Evolutionary conservation across 1,284 basidiomycete genomes (phyloP).

Genomic region (Gomphus bonarii): DNA sequence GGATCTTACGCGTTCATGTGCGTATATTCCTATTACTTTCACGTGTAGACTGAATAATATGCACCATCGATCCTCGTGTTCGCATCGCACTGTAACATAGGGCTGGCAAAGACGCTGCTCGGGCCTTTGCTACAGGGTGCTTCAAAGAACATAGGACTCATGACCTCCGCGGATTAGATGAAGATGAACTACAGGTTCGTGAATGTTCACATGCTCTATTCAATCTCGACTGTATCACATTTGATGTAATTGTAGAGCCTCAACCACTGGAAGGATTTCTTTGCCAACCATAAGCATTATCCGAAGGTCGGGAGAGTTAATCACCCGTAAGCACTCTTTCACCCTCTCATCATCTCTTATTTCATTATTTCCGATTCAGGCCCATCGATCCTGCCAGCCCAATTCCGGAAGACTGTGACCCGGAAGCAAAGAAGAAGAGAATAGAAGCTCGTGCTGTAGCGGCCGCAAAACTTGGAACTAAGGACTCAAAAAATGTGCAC

Average conservation of each 20-base stretch:
- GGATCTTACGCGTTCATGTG: constrained; percentile 81
- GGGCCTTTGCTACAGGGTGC: constrained; percentile 89
- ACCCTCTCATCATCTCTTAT: neutral
- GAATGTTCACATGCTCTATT: neutral
- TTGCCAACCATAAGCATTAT: constrained; percentile 71
- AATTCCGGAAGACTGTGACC: constrained; percentile 63
- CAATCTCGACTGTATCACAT: neutral
- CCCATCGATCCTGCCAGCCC: constrained; percentile 74
- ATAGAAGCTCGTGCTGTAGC: neutral
- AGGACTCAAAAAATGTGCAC: neutral
- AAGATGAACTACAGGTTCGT: constrained; percentile 60
- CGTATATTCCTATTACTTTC: constrained; percentile 21
- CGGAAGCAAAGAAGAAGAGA: constrained; percentile 6
- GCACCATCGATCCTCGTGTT: constrained; percentile 12
- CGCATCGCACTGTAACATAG: constrained; percentile 28
- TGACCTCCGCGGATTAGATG: constrained; percentile 73
- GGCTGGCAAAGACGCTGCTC: constrained; percentile 78
- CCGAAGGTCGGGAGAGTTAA: constrained; percentile 63
- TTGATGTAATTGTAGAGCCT: constrained; percentile 41
- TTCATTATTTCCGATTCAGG: constrained; percentile 17
- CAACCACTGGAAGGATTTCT: constrained; percentile 84
- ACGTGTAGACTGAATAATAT: constrained; percentile 2
- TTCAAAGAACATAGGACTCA: constrained; percentile 85
- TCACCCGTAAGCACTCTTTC: constrained; percentile 27
- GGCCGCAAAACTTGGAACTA: neutral